Base-by-base conservation (phyloP, 2,329 filamentous ascomycete genomes). In the Aspergillus eucalypticola region DNA sequence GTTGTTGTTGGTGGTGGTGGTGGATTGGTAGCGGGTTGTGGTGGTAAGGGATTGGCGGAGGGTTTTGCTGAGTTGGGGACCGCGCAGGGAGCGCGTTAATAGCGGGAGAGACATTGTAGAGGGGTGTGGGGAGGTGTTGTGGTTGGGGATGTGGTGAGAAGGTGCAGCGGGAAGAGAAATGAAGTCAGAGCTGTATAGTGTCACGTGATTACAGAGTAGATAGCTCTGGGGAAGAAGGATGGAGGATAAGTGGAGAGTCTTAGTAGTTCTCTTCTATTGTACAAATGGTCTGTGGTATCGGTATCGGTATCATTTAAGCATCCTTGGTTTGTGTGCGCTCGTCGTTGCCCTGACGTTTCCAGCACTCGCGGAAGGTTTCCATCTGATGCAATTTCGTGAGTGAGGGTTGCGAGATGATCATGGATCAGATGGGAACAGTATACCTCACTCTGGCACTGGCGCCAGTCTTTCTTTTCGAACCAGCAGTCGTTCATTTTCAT, bases 391-490 rank as follows among this genome's bases (percentile, higher is more conserved):
- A 8, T 15, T 44, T 8, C 8, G 52, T 25, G 19, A 21, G 25
- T 8, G 25, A 27, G 7, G 7, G 25, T 15, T 41, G 27, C 13
- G 8, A n/a, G 11, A 25, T 50, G 8, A 15, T 19, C 11, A 11
- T 27, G 44, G 38, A 29, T 48, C 27, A 0, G 52, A 29, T 29
- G 27, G 23, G 23, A 11, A 32, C 11, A 13, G 79, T 90, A 81
- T 76, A 96, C 94, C 86, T 98, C 94, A 66, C 87, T 83, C 73
- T 90, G 90, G 78, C 95, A 99, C 60, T 84, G 83, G 68, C 95
- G 84, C 94, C 95, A 99, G 75, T 99, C 95, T 75, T 93, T 96
- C 83, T 93, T 96, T 58, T 94, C 92, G 73, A 87, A 96, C 76
- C 96, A 96, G 78, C 95, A 99, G 75, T 98, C 91, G 38, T 92